Evolutionary conservation across 78 protist genomes (phyloP).

Genomic region (Goniomonas avonlea): DNA sequence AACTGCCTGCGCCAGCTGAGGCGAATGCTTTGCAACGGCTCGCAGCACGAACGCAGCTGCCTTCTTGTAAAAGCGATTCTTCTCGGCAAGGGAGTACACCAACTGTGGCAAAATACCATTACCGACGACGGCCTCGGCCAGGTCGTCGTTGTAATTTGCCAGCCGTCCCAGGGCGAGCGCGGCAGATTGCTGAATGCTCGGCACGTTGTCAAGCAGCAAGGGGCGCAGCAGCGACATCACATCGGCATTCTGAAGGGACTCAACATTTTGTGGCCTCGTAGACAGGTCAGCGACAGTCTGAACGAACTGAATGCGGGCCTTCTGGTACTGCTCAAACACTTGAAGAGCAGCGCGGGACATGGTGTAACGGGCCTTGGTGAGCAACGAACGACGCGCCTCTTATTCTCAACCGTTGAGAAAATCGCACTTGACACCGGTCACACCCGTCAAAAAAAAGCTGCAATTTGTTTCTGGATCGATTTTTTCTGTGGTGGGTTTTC

Average conservation of each 20-base stretch:
- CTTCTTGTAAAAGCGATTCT: constrained; percentile 79
- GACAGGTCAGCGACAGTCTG: constrained; percentile 81
- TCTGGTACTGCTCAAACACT: constrained; percentile 73
- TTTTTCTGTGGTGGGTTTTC: not conserved
- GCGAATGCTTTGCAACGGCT: constrained; percentile 76
- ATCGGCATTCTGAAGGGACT: constrained; percentile 64
- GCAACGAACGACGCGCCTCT: not conserved
- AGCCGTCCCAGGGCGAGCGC: constrained; percentile 76
- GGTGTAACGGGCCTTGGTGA: not conserved
- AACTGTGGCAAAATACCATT: constrained; percentile 79
- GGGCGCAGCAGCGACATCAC: constrained; percentile 79
- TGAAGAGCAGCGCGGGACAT: constrained; percentile 51
- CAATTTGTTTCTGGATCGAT: not conserved
- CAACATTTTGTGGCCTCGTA: constrained; percentile 71
- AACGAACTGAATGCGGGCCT: constrained; percentile 67
- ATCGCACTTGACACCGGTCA: not conserved
- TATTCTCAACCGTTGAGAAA: not conserved
- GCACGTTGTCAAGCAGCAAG: constrained; percentile 74
- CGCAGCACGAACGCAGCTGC: constrained; percentile 80
- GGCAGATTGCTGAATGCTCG: constrained; percentile 64
- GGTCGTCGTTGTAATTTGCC: constrained; percentile 72
- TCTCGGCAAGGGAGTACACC: constrained; percentile 67
- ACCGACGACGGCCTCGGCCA: constrained; percentile 77
- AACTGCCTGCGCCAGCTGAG: constrained; percentile 78
- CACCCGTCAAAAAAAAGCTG: not conserved